Percentiles rank a stretch among this genome's conserved stretches.
phyloP scores from a whole-genome alignment of 257 asterid genomes.

The Gentiana macrophylla region DNA sequence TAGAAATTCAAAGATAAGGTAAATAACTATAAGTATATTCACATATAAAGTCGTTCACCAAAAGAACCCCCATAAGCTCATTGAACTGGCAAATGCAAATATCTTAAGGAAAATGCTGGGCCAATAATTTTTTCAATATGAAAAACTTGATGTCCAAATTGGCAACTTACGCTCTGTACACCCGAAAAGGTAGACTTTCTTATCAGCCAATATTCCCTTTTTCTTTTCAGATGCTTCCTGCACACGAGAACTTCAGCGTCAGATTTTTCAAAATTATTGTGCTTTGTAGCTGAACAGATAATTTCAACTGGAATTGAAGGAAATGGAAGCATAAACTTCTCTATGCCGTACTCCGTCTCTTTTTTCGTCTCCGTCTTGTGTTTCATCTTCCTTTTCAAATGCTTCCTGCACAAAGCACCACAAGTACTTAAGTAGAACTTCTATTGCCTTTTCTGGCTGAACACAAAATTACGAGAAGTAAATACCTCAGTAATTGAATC shows the following conservation, averaged over 20 bases:
- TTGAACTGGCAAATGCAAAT: no score
- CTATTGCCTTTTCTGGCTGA: neutral
- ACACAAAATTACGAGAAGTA: neutral
- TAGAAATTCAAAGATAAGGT: neutral
- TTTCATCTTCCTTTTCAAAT: no score
- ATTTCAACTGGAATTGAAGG: no score
- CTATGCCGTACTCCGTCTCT: no score
- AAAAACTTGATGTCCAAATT: neutral
- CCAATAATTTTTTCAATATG: neutral
- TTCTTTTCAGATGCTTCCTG: constrained; percentile 86
- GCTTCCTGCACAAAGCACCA: neutral
- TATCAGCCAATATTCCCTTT: constrained; percentile 63
- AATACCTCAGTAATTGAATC: neutral
- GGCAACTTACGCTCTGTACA: constrained; percentile 87
- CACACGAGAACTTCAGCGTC: constrained; percentile 1
- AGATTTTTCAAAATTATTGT: no score
- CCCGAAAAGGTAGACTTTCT: constrained; percentile 77
- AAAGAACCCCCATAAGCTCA: no score
- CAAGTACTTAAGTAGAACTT: constrained; percentile 1
- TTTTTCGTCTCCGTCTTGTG: no score
- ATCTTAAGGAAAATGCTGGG: neutral
- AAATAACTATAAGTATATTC: neutral
- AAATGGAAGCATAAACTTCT: no score
- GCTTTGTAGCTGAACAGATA: no score
- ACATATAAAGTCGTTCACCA: no score